Evolutionary conservation across 2,329 filamentous ascomycete species (phyloP).

Genomic region (Xylariaceae sp.): DNA sequence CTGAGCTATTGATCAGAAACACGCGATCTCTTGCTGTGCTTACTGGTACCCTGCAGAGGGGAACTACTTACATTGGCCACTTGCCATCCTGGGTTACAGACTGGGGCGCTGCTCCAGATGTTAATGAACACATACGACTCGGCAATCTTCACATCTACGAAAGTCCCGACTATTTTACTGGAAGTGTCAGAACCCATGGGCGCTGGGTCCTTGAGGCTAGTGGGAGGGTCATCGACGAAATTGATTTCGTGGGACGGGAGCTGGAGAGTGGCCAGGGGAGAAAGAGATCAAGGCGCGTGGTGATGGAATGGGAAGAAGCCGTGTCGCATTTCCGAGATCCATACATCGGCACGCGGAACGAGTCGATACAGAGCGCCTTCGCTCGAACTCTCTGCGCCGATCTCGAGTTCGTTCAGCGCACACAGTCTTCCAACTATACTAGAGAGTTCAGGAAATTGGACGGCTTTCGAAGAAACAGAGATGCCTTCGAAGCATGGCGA

Average conservation of each 20-base stretch:
- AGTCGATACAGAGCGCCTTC: conserved; percentile 9
- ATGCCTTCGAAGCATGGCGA: conserved; percentile 11
- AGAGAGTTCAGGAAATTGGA: conserved; percentile 10
- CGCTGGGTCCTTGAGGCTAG: conserved; percentile 15
- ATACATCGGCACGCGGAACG: conserved; percentile 1
- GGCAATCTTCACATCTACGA: conserved; percentile 12
- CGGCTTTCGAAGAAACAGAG: neutral
- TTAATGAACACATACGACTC: conserved; percentile 17
- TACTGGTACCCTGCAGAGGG: conserved; percentile 13
- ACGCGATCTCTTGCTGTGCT: conserved; percentile 16
- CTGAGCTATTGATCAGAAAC: conserved; percentile 15
- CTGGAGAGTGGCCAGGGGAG: conserved; percentile 10
- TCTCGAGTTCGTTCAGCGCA: conserved; percentile 11
- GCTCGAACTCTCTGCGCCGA: conserved; percentile 19
- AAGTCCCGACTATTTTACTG: conserved; percentile 6
- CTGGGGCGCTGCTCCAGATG: conserved; percentile 12
- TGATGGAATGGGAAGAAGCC: conserved; percentile 10
- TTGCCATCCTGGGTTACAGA: conserved; percentile 21
- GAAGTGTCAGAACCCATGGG: conserved; percentile 16
- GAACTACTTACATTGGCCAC: neutral
- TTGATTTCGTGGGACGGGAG: conserved; percentile 13
- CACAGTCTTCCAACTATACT: conserved; percentile 5
- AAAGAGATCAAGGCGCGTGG: conserved; percentile 8
- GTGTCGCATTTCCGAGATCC: neutral
- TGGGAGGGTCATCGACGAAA: conserved; percentile 12